Conservation (phyloP, 192 early-diverging fungal genomes). For the Linnemannia schmuckeri region DNA sequence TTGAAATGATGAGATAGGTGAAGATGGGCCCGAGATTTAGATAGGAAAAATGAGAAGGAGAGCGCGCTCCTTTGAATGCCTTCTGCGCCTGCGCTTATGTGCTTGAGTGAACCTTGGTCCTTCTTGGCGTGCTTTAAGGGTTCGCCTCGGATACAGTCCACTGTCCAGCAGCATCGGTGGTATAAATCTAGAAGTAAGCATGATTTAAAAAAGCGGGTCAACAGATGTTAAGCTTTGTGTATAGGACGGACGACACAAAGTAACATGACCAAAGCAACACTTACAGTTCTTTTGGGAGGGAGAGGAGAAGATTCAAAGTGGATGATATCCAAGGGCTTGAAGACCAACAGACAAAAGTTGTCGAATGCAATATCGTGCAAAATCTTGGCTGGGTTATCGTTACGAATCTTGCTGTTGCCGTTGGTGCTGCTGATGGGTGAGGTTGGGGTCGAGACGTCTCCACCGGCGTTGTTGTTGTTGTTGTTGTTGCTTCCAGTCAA, state of each 20-base stretch:
- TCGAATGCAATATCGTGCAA: constrained; percentile 80
- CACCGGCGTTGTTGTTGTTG: background rate
- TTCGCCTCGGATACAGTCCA: constrained; percentile 50
- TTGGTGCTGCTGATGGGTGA: background rate
- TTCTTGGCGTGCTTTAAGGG: constrained; percentile 23
- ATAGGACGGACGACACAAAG: background rate
- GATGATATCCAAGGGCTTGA: constrained; percentile 73
- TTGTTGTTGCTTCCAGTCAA: background rate
- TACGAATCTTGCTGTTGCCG: constrained; percentile 32
- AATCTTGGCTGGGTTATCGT: constrained; percentile 66
- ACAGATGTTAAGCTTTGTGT: background rate
- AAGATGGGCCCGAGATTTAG: too few species aligned
- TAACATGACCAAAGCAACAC: background rate
- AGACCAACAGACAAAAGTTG: constrained; percentile 80
- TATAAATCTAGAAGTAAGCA: constrained; percentile 41
- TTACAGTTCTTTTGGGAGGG: constrained; percentile 68
- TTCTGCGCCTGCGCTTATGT: background rate
- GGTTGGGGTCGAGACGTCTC: background rate
- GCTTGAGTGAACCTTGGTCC: background rate
- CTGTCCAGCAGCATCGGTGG: constrained; percentile 49
- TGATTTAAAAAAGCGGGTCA: background rate
- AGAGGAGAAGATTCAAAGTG: constrained; percentile 65
- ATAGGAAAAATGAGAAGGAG: too few species aligned
- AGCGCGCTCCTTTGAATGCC: background rate
- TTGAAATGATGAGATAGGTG: too few species aligned